Percentiles rank a stretch among this genome's conserved stretches.
Evolutionary conservation across 106 monocot genomes (phyloP).

Genomic region (Acanthochlamys bracteata): DNA sequence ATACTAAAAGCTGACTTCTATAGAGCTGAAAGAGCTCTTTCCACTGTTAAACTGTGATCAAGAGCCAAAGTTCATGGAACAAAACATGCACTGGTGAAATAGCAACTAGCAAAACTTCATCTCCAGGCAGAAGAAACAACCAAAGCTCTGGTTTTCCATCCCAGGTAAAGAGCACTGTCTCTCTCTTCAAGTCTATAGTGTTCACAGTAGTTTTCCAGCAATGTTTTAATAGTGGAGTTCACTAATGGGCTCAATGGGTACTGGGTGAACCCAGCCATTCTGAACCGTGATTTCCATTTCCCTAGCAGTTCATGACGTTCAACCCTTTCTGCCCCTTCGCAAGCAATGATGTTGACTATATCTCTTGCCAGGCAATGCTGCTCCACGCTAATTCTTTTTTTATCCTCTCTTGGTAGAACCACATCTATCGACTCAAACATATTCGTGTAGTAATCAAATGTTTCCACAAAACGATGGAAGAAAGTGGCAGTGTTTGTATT

Average conservation of each 20-base stretch:
- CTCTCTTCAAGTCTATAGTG: constrained; percentile 62
- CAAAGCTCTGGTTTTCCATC: constrained; percentile 76
- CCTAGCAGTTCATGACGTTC: constrained; percentile 80
- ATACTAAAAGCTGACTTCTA: no score
- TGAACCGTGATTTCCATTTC: constrained; percentile 80
- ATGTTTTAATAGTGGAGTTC: constrained; percentile 62
- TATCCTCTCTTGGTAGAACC: constrained; percentile 48
- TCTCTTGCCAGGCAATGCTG: constrained; percentile 95
- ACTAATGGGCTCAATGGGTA: constrained; percentile 66
- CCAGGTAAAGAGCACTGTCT: constrained; percentile 86
- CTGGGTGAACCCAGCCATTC: constrained; percentile 75
- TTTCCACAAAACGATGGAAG: constrained; percentile 62
- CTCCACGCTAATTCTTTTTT: constrained; percentile 66
- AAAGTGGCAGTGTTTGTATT: constrained; percentile 89
- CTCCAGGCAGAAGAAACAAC: constrained; percentile 82
- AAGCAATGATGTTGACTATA: constrained; percentile 89
- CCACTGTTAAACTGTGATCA: no score
- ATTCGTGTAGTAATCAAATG: constrained; percentile 57
- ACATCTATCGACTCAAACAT: constrained; percentile 85
- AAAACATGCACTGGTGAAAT: no score
- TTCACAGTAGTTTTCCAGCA: constrained; percentile 53
- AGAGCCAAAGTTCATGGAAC: no score
- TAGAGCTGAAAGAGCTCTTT: no score
- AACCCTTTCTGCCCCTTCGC: constrained; percentile 75
- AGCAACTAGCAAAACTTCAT: constrained; percentile 9